phyloP scores from a whole-genome alignment of 116 monocot species.

The Iris pallida region DNA sequence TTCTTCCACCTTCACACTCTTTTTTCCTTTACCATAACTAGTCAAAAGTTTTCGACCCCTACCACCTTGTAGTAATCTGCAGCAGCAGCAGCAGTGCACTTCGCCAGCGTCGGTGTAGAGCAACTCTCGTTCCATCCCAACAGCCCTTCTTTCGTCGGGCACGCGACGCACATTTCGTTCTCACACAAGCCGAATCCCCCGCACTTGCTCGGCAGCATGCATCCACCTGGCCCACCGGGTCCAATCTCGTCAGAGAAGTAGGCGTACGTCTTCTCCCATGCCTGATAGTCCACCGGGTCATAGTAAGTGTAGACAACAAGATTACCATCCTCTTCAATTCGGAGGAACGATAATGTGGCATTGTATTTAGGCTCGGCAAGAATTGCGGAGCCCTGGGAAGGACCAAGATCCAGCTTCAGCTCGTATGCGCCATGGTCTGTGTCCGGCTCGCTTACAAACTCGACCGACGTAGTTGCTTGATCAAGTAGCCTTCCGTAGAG shows the following conservation, averaged over 20 bases:
- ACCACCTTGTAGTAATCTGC: conserved; percentile 46
- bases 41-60: conserved; percentile 61
- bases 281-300: conserved; percentile 43
- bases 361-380: conserved; percentile 50
- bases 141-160: conserved; percentile 40
- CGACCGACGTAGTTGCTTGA: neutral
- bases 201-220: conserved; percentile 47
- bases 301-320: conserved; percentile 48
- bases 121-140: conserved; percentile 54
- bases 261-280: conserved; percentile 54
- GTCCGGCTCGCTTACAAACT: conserved; percentile 18
- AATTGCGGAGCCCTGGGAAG: conserved; percentile 2
- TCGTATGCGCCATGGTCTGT: conserved; percentile 20
- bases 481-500: conserved; percentile 19
- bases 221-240: conserved; percentile 10
- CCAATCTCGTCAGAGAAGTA: conserved; percentile 43
- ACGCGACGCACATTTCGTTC: conserved; percentile 61
- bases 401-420: neutral
- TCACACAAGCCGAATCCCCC: conserved; percentile 50
- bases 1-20: conserved; percentile 19
- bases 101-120: conserved; percentile 8
- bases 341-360: conserved; percentile 34
- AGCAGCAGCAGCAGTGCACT: no score
- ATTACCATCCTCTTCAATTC: conserved; percentile 55
- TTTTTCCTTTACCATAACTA: conserved; percentile 21